phyloP scores from a whole-genome alignment of 495 filamentous ascomycete species.

The Penicillium alfredii region DNA sequence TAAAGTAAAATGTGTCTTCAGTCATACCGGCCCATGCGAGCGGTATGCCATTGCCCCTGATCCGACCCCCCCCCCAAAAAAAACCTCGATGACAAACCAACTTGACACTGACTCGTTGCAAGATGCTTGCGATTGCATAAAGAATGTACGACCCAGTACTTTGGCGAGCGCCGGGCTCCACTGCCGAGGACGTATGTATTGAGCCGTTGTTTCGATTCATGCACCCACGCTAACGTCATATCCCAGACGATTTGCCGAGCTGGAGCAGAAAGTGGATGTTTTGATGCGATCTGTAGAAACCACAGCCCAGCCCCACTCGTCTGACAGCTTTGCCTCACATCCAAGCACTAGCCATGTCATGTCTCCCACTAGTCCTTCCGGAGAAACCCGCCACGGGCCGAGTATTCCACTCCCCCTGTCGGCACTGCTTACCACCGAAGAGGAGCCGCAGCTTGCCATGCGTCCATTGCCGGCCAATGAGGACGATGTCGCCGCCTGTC shows the following conservation, averaged over 20 bases:
- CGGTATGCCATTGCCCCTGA: constrained; percentile 1
- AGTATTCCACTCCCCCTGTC: too few species aligned
- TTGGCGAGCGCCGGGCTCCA: constrained; percentile 5
- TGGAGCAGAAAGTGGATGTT: constrained; percentile 5
- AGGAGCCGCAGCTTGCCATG: too few species aligned
- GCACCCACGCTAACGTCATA: not conserved
- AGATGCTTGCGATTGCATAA: constrained; percentile 7
- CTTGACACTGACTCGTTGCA: not conserved
- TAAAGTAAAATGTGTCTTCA: constrained; percentile 4
- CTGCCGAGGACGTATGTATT: constrained; percentile 8
- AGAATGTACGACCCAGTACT: constrained; percentile 4
- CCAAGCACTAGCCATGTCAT: constrained; percentile 1
- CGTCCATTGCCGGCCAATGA: not conserved
- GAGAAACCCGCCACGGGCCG: not conserved
- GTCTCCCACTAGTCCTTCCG: too few species aligned
- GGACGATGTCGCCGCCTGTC: not conserved
- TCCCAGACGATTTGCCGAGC: constrained; percentile 7
- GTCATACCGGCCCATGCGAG: not conserved
- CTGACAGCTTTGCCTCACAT: not conserved
- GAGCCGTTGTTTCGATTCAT: not conserved
- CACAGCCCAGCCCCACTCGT: not conserved
- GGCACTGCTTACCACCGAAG: too few species aligned
- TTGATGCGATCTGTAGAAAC: constrained; percentile 1
- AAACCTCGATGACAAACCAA: too few species aligned
- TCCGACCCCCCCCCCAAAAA: too few species aligned